phyloP scores from a whole-genome alignment of 345 rosid genomes.

The Eucalyptus paniculata region DNA sequence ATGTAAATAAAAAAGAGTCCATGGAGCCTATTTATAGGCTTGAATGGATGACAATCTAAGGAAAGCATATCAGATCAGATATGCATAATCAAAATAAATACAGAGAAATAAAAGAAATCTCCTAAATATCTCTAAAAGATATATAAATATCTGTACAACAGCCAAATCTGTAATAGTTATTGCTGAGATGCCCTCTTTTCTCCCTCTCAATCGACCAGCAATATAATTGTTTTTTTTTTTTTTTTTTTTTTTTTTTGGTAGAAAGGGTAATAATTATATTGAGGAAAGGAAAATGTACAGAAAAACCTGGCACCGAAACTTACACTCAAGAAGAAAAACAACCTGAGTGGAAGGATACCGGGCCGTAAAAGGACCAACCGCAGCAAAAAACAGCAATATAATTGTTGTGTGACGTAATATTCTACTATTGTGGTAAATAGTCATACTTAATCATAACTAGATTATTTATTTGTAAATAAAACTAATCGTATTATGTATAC shows the following conservation, averaged over 20 bases:
- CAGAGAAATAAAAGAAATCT: neutral
- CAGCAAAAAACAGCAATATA: neutral
- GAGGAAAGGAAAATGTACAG: too few species aligned
- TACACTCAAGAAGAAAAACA: too few species aligned
- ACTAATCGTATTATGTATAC: neutral
- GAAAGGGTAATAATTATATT: too few species aligned
- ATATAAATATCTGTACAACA: neutral
- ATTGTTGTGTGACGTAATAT: neutral
- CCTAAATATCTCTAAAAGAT: neutral
- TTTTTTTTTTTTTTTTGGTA: too few species aligned
- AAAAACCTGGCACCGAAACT: too few species aligned
- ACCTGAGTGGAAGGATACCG: too few species aligned
- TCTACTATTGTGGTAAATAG: neutral
- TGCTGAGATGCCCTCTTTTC: neutral
- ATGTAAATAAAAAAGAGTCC: neutral
- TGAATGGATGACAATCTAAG: neutral
- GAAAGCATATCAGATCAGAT: neutral
- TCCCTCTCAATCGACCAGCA: neutral
- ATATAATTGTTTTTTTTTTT: neutral
- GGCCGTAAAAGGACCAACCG: too few species aligned
- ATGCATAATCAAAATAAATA: neutral
- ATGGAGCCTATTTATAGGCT: neutral
- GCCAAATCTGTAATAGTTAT: neutral
- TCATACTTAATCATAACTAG: neutral
- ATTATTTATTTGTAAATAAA: neutral